Conservation (phyloP, 2,329 filamentous ascomycete species). For the Beauveria pseudobassiana region DNA sequence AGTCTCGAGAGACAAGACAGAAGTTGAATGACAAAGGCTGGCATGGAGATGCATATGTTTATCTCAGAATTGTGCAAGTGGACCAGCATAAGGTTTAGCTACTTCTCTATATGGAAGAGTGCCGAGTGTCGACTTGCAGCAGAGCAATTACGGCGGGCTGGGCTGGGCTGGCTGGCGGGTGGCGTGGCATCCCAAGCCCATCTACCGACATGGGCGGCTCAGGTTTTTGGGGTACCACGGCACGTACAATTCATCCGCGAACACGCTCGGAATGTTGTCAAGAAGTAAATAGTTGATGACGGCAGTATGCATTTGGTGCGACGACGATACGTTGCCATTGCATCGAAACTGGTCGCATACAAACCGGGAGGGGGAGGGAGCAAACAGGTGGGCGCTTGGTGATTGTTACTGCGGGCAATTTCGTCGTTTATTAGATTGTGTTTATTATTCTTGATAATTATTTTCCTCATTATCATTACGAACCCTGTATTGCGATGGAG, state of each 20-base stretch:
- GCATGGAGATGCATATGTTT: not conserved
- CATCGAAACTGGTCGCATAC: constrained; percentile 3
- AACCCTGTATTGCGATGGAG: constrained; percentile 2
- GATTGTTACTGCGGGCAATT: constrained; percentile 4
- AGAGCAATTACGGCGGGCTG: not conserved
- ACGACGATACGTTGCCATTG: constrained; percentile 9
- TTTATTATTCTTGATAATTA: not conserved
- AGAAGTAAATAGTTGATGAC: not conserved
- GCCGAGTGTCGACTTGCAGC: constrained; percentile 4
- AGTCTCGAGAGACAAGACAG: not conserved
- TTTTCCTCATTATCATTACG: not conserved
- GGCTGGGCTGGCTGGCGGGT: not conserved
- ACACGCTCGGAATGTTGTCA: not conserved
- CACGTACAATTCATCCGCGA: no score
- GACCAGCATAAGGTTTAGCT: not conserved
- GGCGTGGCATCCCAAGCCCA: constrained; percentile 3
- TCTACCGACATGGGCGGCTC: constrained; percentile 5
- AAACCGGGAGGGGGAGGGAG: not conserved
- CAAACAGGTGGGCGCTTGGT: not conserved
- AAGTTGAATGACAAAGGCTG: not conserved
- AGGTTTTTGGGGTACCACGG: constrained; percentile 1
- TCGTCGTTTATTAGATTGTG: not conserved
- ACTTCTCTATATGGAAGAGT: not conserved
- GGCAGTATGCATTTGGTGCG: constrained; percentile 3
- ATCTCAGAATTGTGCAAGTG: constrained; percentile 3